Conservation (phyloP, 2,329 filamentous ascomycete species). For the Penicillium sumatraense region DNA sequence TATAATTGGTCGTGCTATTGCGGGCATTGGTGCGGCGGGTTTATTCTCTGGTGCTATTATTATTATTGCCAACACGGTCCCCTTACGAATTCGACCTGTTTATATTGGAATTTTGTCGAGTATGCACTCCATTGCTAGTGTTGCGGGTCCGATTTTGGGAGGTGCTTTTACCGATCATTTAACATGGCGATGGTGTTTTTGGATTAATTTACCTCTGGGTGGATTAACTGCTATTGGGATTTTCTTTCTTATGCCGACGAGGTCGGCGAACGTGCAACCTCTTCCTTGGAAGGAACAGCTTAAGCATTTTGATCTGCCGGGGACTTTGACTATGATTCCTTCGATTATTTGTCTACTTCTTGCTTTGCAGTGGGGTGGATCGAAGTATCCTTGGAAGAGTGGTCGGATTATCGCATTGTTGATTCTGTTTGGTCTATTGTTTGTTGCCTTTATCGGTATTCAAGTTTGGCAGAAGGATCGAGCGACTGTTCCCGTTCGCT, state of each 20-base stretch:
- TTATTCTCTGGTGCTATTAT: constrained; percentile 38
- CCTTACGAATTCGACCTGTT: constrained; percentile 34
- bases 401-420: constrained; percentile 54
- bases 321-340: constrained; percentile 37
- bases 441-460: constrained; percentile 45
- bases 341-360: constrained; percentile 37
- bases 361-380: constrained; percentile 54
- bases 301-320: constrained; percentile 43
- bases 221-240: constrained; percentile 50
- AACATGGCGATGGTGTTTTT: constrained; percentile 50
- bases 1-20: constrained; percentile 42
- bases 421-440: constrained; percentile 56
- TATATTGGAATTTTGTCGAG: constrained; percentile 31
- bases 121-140: constrained; percentile 11
- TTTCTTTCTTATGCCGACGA: constrained; percentile 53
- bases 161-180: constrained; percentile 51
- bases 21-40: constrained; percentile 20
- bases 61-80: constrained; percentile 38
- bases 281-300: constrained; percentile 43
- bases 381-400: constrained; percentile 50
- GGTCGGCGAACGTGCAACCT: constrained; percentile 18
- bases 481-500: constrained; percentile 51
- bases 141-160: constrained; percentile 34
- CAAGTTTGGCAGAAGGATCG: constrained; percentile 45
- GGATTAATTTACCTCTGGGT: constrained; percentile 50